Evolutionary conservation across 768 basidiomycete genomes (phyloP), one percentile per base, ranked within the genome.

Genomic region (Hygrophorus russula): DNA sequence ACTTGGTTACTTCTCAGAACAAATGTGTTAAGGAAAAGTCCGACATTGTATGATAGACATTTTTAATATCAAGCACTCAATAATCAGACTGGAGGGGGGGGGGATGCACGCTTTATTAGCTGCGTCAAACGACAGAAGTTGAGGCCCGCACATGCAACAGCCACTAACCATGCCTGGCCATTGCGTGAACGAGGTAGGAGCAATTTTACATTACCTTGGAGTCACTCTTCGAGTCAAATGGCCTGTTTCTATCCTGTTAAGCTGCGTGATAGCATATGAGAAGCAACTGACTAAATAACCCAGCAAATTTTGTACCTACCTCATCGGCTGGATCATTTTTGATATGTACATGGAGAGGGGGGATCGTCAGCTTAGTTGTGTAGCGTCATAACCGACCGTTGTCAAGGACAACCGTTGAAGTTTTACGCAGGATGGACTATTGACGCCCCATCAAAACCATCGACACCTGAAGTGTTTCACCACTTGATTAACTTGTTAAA

Each of bases 101-200:
- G n/a, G 19, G 19, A 50, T 52, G 45, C 59, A 79, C 68, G 74
- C 71, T 54, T 71, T 71, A 55, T 69, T 69, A 56, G 78, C 80
- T 45, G 78, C 74, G 15, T 63, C 56, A 41, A 79, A 63, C 19
- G 68, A 63, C 42, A 80, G 61, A 54, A 81, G 62, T 1, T n/a
- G n/a, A n/a, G n/a, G n/a, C n/a, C n/a, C n/a, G 67, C 78, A 37
- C 78, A 65, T 2, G 80, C 79, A 14, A 76, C 80, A 4, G 78
- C 75, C 70, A 82, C 28, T 78, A 78, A 50, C 81, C 79, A 61
- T 71, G 70, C 63, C 74, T 76, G 44, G 6, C 17, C 32, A 24
- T n/a, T 11, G 28, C 13, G 13, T 14, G n/a, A 31, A 15, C 3
- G 46, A 15, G 20, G 36, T 14, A 37, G 36, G 14, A 40, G 34